phyloP scores from a whole-genome alignment of 1,139 yeast genomes.

The Suhomyces terraborum region DNA sequence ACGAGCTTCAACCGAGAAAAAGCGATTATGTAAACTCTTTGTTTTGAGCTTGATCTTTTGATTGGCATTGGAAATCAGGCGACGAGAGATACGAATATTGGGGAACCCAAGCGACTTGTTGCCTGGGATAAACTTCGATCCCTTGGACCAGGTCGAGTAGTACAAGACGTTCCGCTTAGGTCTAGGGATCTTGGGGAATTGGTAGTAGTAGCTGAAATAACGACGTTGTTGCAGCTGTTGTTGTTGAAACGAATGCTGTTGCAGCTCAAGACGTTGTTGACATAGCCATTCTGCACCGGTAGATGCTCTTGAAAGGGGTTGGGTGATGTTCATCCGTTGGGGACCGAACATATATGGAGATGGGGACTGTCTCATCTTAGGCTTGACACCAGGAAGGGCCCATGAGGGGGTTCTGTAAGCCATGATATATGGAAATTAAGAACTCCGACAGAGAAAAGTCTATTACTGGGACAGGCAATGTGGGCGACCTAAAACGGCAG shows the following conservation, averaged over 20 bases:
- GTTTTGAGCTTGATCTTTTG: constrained; percentile 40
- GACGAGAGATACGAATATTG: constrained; percentile 29
- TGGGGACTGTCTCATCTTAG: constrained; percentile 17
- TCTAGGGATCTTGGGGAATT: constrained; percentile 63
- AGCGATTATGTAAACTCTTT: constrained; percentile 40
- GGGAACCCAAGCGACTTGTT: constrained; percentile 28
- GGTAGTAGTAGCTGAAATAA: constrained; percentile 38
- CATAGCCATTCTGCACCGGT: constrained; percentile 35
- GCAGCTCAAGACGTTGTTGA: constrained; percentile 20
- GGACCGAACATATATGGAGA: constrained; percentile 19
- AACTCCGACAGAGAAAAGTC: background rate
- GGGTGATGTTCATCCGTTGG: constrained; percentile 38
- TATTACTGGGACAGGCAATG: constrained; percentile 1
- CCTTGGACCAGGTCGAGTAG: constrained; percentile 47
- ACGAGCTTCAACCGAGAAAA: constrained; percentile 49
- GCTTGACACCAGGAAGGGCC: constrained; percentile 16
- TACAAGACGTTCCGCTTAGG: constrained; percentile 62
- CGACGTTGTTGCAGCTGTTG: constrained; percentile 25
- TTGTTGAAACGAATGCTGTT: constrained; percentile 18
- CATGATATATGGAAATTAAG: constrained; percentile 11
- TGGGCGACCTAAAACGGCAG: constrained; percentile 1
- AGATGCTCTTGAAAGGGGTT: constrained; percentile 48
- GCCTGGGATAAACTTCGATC: constrained; percentile 21
- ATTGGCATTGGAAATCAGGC: constrained; percentile 44
- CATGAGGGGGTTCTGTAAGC: constrained; percentile 17